phyloP scores from a whole-genome alignment of 2,329 filamentous ascomycete species.

The Diaporthe citrichinensis region DNA sequence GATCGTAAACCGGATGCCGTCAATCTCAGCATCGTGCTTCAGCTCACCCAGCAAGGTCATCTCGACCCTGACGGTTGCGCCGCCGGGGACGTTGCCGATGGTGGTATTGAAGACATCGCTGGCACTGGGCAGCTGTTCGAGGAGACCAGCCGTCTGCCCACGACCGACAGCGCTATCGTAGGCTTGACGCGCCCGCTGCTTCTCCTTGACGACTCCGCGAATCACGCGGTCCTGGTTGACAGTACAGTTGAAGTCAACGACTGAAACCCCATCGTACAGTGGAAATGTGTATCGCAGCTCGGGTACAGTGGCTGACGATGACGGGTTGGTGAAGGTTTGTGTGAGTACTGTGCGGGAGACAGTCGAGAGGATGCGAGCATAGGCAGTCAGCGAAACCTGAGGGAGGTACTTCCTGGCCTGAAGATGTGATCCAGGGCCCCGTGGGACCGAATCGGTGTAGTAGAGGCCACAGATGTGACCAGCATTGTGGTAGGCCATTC shows the following conservation, averaged over 20 bases:
- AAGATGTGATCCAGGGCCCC: background rate
- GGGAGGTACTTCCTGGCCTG: background rate
- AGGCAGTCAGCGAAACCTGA: background rate
- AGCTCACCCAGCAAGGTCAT: slow-evolving; percentile 79
- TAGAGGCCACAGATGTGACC: background rate
- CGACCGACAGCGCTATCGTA: background rate
- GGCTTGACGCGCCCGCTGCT: background rate
- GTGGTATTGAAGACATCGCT: slow-evolving; percentile 78
- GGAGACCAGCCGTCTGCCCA: slow-evolving; percentile 74
- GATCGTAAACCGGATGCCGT: slow-evolving; percentile 78
- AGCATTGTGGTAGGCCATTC: background rate
- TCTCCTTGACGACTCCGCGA: background rate
- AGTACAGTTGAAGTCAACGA: background rate
- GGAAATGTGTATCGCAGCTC: background rate
- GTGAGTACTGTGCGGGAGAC: background rate
- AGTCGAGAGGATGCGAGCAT: background rate
- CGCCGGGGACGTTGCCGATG: slow-evolving; percentile 76
- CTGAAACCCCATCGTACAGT: background rate
- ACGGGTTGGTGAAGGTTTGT: background rate
- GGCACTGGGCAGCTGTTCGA: slow-evolving; percentile 72
- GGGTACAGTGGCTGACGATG: background rate
- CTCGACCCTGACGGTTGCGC: slow-evolving; percentile 69
- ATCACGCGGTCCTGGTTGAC: background rate
- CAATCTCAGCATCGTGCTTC: slow-evolving; percentile 77
- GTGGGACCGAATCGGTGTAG: background rate